Evolutionary conservation across 164 flowering plant species (phyloP), one percentile per base, ranked within the genome.

Genomic region (Umbilicus rupestris): DNA sequence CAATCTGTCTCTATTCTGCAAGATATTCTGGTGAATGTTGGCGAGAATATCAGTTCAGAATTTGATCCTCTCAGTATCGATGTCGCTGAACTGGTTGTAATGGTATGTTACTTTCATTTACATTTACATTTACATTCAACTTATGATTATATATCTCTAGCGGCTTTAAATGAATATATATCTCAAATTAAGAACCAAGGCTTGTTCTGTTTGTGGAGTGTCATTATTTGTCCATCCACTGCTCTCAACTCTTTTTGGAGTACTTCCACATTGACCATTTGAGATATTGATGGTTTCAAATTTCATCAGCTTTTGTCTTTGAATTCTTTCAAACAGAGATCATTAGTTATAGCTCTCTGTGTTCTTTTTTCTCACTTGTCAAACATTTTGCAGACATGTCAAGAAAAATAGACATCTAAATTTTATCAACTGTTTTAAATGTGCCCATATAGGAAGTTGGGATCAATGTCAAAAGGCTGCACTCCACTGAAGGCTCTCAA

Each of bases 41-140:
- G 96, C 39, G 96, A 92, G 73, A 88, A 82, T 69, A 72, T 83
- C 70, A 80, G 62, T 7, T 90, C 98, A 24, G 97, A 87, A 78
- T 93, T 87, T 74, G 94, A 88, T 44, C 75, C 88, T 65, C 78
- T 93, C 72, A 78, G 90, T 80, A 81, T 90, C 11, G 98, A 90
- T 60, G 55, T 88, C 47, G 92, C 90, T 6, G 96, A 88, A 77
- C 83, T 93, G 64, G 79, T 90, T 78, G 92, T 90, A 33, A 87
- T 88, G 97, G 97, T 93, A 88, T 46, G 65, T 68, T 15, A 57
- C 68, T 55, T 66, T 69, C 46, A 24, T 62, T 12, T 60, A 2
- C 10, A 30, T 20, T 24, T 8, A 64, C 5, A 46, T 35, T n/a
- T 60, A 9, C 10, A 30, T 20, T 24, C 7, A 19, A 50, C 10